A percentile compares a stretch with the other conserved stretches of the same genome.
phyloP scores from a whole-genome alignment of 2,329 filamentous ascomycete species.

The Sporothrix inflata region DNA sequence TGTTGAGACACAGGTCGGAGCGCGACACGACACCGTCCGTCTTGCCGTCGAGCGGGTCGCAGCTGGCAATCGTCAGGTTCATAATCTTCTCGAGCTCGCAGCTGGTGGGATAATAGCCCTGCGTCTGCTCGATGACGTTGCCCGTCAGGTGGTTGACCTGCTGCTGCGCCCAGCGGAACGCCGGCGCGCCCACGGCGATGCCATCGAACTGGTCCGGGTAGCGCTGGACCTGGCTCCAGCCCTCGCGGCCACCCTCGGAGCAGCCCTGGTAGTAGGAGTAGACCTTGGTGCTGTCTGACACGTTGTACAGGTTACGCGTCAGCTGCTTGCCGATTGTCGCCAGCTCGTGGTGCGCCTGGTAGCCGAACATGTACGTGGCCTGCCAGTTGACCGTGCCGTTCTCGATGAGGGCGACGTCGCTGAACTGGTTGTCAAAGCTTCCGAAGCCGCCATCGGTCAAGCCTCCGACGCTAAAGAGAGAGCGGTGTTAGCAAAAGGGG shows the following conservation, averaged over 20 bases:
- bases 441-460: conserved; percentile 50
- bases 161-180: conserved; percentile 51
- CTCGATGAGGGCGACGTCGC: conserved; percentile 46
- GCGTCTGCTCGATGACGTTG: conserved; percentile 44
- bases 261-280: conserved; percentile 58
- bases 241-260: conserved; percentile 54
- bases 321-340: conserved; percentile 51
- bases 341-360: conserved; percentile 57
- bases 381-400: conserved; percentile 59
- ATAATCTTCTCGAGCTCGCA: conserved; percentile 37
- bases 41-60: conserved; percentile 34
- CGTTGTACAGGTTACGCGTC: conserved; percentile 47
- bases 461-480: conserved; percentile 37
- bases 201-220: conserved; percentile 50
- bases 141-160: conserved; percentile 49
- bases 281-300: conserved; percentile 39
- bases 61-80: conserved; percentile 33
- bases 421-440: conserved; percentile 45
- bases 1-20: conserved; percentile 46
- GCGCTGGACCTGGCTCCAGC: conserved; percentile 51
- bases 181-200: conserved; percentile 51
- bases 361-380: conserved; percentile 53
- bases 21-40: conserved; percentile 35
- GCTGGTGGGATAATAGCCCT: conserved; percentile 46
- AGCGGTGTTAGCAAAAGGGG: not conserved